A percentile compares a stretch with the other conserved stretches of the same genome.
phyloP scores from a whole-genome alignment of 352 stramenopile genomes.

The Phytopythium chamaehyphon region DNA sequence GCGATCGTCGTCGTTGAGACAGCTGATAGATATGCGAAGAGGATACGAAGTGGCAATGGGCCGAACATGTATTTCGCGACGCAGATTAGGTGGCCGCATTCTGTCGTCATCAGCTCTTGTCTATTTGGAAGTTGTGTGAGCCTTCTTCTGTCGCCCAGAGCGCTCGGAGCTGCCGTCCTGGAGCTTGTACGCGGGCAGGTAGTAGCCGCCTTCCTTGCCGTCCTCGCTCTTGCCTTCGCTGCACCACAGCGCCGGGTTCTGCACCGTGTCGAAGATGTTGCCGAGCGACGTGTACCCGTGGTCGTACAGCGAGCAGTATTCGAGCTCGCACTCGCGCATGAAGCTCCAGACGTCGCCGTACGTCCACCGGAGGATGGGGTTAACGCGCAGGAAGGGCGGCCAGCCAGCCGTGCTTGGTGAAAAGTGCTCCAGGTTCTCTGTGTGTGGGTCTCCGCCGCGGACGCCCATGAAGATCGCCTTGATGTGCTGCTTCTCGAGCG shows the following conservation, averaged over 20 bases:
- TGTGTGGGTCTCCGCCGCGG: constrained; percentile 92
- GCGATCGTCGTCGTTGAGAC: background rate
- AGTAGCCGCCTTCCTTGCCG: constrained; percentile 30
- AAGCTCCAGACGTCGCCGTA: constrained; percentile 96
- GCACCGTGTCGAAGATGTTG: constrained; percentile 93
- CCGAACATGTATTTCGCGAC: no score
- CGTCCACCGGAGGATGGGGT: constrained; percentile 96
- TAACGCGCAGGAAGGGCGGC: constrained; percentile 97
- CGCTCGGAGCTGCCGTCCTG: constrained; percentile 67
- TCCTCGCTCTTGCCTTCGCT: constrained; percentile 33
- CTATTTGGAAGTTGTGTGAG: constrained; percentile 60
- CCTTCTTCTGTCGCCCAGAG: constrained; percentile 74
- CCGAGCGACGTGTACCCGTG: constrained; percentile 93
- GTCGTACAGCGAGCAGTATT: constrained; percentile 91
- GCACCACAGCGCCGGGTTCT: constrained; percentile 89
- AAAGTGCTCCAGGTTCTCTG: constrained; percentile 81
- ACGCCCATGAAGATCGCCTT: constrained; percentile 91
- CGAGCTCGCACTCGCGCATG: constrained; percentile 78
- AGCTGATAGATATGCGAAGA: background rate
- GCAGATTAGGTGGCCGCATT: no score
- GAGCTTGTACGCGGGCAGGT: constrained; percentile 67
- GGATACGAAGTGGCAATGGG: no score
- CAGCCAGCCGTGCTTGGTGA: constrained; percentile 83
- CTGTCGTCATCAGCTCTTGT: background rate
- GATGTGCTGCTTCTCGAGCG: constrained; percentile 81